phyloP scores from a whole-genome alignment of 352 stramenopile species.

The Bremia lactucae region DNA sequence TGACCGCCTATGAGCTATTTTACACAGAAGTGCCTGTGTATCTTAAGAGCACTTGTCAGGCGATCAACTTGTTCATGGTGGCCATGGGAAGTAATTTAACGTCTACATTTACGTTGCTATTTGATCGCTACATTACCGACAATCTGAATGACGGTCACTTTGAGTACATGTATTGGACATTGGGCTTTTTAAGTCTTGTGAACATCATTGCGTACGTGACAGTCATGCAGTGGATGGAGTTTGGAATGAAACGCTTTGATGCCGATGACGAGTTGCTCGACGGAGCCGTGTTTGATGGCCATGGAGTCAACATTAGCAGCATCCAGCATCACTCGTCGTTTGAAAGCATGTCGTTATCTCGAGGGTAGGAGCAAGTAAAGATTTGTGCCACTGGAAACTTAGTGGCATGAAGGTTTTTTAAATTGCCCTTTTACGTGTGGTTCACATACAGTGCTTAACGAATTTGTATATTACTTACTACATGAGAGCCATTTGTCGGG shows the following conservation, averaged over 20 bases:
- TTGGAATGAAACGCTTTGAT: constrained; percentile 73
- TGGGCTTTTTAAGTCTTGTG: constrained; percentile 55
- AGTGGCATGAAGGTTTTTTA: too few species aligned
- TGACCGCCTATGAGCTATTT: constrained; percentile 82
- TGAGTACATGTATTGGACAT: constrained; percentile 86
- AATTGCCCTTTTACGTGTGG: too few species aligned
- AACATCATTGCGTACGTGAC: constrained; percentile 67
- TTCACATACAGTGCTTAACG: too few species aligned
- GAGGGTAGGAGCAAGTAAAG: too few species aligned
- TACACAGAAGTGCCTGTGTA: constrained; percentile 83
- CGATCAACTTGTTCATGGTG: constrained; percentile 84
- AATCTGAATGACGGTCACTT: constrained; percentile 75
- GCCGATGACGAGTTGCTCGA: constrained; percentile 55
- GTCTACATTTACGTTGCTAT: constrained; percentile 81
- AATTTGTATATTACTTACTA: too few species aligned
- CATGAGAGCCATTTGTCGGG: too few species aligned
- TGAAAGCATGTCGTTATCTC: constrained; percentile 61
- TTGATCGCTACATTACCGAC: constrained; percentile 63
- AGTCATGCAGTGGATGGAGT: constrained; percentile 84
- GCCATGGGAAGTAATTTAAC: constrained; percentile 83
- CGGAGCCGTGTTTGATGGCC: constrained; percentile 45
- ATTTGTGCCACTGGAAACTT: too few species aligned
- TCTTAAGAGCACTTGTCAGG: constrained; percentile 81
- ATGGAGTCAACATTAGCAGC: constrained; percentile 55
- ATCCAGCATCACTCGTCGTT: constrained; percentile 65